Conservation (phyloP, 164 flowering plant species). For the Vitis rupestris region DNA sequence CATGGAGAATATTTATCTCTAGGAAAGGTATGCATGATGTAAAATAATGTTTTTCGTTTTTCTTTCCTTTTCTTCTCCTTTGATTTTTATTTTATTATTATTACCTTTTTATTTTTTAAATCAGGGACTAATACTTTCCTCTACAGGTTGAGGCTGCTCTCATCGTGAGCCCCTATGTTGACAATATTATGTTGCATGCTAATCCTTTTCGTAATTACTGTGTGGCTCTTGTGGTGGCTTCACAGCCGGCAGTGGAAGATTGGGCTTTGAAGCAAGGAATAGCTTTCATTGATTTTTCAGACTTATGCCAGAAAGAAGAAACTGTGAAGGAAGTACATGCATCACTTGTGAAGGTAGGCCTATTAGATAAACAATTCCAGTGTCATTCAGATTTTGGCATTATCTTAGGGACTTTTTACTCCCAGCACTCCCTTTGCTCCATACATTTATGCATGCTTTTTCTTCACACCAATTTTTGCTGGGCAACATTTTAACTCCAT, state of each 20-base stretch:
- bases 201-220: conserved; percentile 89
- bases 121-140: conserved; percentile 10
- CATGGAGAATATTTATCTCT: conserved; percentile 98
- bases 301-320: conserved; percentile 70
- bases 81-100: no score
- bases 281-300: conserved; percentile 46
- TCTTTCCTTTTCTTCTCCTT: no score
- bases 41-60: background rate
- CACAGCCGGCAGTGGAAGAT: conserved; percentile 56
- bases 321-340: conserved; percentile 69
- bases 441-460: no score
- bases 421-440: background rate
- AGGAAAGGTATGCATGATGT: conserved; percentile 66
- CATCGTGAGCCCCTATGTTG: conserved; percentile 69
- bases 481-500: no score
- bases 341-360: conserved; percentile 74
- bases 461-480: no score
- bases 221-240: conserved; percentile 90
- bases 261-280: conserved; percentile 76
- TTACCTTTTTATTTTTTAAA: no score
- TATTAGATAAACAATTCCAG: background rate
- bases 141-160: conserved; percentile 91
- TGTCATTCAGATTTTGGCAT: background rate
- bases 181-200: conserved; percentile 90
- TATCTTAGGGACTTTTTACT: background rate